Evolutionary conservation across 2,329 filamentous ascomycete genomes (phyloP).

Genomic region (Rhytidhysteron rufulum): DNA sequence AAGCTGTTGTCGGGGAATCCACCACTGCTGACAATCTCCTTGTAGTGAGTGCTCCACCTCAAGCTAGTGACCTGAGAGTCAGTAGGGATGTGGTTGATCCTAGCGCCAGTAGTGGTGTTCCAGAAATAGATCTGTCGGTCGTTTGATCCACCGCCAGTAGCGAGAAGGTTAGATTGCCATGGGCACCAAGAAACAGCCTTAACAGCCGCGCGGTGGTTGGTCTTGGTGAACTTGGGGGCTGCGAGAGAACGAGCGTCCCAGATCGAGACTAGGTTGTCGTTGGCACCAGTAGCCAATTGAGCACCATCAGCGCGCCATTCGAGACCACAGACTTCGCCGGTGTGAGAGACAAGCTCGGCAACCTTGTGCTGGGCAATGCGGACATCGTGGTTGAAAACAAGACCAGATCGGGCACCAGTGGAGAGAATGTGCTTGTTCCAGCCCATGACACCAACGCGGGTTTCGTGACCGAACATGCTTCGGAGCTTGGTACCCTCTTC

Average conservation of each 20-base stretch:
- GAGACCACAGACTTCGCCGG: constrained; percentile 94
- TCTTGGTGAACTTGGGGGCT: constrained; percentile 98
- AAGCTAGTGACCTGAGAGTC: constrained; percentile 96
- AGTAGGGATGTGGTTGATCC: constrained; percentile 98
- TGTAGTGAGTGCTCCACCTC: constrained; percentile 94
- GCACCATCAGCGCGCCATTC: constrained; percentile 97
- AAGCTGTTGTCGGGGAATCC: constrained; percentile 99
- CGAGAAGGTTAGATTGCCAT: constrained; percentile 96
- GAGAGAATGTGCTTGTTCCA: constrained; percentile 99
- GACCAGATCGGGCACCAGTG: constrained; percentile 87
- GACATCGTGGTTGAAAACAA: constrained; percentile 98
- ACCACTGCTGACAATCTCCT: constrained; percentile 95
- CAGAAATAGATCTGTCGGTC: constrained; percentile 99
- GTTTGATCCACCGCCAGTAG: constrained; percentile 92
- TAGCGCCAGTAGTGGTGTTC: constrained; percentile 96
- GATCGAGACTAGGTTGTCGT: constrained; percentile 98
- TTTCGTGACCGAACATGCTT: constrained; percentile 97
- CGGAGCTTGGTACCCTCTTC: constrained; percentile 92
- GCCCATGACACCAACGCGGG: constrained; percentile 91
- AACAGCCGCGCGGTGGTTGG: constrained; percentile 97
- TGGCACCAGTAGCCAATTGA: constrained; percentile 94
- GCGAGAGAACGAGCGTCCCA: constrained; percentile 94
- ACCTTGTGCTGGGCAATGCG: constrained; percentile 97
- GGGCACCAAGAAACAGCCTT: constrained; percentile 99
- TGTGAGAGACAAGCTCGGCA: constrained; percentile 94